Evolutionary conservation across 2,329 filamentous ascomycete species (phyloP), one percentile per base, ranked within the genome.

Genomic region (Penicillium sp.): DNA sequence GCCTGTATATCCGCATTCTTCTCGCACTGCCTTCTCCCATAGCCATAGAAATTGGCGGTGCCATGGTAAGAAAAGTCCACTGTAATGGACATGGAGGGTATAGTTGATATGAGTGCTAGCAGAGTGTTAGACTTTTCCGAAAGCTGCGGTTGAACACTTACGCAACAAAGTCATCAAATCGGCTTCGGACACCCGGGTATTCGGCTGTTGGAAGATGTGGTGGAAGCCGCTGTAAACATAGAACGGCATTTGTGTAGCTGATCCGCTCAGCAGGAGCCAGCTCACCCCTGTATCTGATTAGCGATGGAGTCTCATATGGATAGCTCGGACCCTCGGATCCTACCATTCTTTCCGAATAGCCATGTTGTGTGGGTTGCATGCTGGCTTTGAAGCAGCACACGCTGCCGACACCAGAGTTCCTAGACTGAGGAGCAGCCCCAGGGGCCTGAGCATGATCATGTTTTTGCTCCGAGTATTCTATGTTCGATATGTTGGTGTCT

Each of bases 1-100:
- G 1, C 73, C 73, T 3, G 55, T 62, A 53, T 77, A 77, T n/a
- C 67, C 70, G 53, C 75, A 77, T 52, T 69, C 68, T 2, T 68
- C 60, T 8, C 64, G 63, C 16, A 74, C 62, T 27, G 65, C 64
- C 10, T 53, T 53, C 35, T 76, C 73, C 52, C 64, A 72, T 26
- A 66, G 53, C 33, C 63, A 60, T 35, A 70, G 47, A 43, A 73
- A 71, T 19, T 63, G 66, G 14, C 71, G 67, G 52, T 75, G 73
- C 70, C 73, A 76, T 26, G 69, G 63, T 3, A 66, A 53, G 47
- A 71, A 68, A 2, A 66, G 46, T 11, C 61, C 64, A 21, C 53
- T 62, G 9, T 63, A 60, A 43, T 71, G 69, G 14, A 65, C 61
- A 31, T 50, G 24, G 1, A 62, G 55, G 5, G 67, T 70, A 45